Base-by-base conservation (phyloP, 2,329 filamentous ascomycete genomes). In the Monosporascus sp. region DNA sequence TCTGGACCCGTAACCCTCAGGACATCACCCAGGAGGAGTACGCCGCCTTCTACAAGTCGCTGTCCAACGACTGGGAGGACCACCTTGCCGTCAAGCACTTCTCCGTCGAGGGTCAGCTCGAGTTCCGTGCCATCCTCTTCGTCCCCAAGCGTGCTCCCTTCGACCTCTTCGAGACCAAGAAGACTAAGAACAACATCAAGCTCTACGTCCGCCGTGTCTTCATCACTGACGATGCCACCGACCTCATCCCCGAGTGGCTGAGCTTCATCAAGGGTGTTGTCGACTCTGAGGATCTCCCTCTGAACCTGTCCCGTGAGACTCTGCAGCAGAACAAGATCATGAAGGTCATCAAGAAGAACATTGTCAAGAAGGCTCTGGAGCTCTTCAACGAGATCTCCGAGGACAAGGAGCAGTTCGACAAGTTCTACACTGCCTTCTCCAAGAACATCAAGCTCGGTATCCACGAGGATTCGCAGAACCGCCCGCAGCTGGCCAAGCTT, bases 141-240 rank as follows among this genome's bases (percentile, higher is more conserved):
- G 93, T 99, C 52, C 94, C 94, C 74, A 97, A 99, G 90, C 93
- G 94, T 70, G 94, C 94, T 76, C 94, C 94, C 68, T 99, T 99
- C 77, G 94, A 99, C 72, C 89, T 99, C 60, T 99, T 99, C 76
- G 94, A 99, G 89, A 97, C 93, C 74, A 99, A 99, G 91, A 96
- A 97, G 89, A 97, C 93, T 73, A 99, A 99, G 91, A 99, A 97
- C 89, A 99, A 99, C 89, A 97, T 99, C 86, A 99, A 99, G 88
- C 88, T 99, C 68, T 99, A 99, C 80, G 94, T 99, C 71, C 93
- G 94, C 76, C 94, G 94, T 75, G 94, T 99, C 77, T 99, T 99
- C 89, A 99, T 99, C 84, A 99, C 94, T 58, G 94, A 99, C 66
- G 94, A 99, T 76, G 94, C 94, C 68, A 97, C 94, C 67, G 94